Evolutionary conservation across 2,329 filamentous ascomycete genomes (phyloP).

Genomic region (Cytospora schulzeri): DNA sequence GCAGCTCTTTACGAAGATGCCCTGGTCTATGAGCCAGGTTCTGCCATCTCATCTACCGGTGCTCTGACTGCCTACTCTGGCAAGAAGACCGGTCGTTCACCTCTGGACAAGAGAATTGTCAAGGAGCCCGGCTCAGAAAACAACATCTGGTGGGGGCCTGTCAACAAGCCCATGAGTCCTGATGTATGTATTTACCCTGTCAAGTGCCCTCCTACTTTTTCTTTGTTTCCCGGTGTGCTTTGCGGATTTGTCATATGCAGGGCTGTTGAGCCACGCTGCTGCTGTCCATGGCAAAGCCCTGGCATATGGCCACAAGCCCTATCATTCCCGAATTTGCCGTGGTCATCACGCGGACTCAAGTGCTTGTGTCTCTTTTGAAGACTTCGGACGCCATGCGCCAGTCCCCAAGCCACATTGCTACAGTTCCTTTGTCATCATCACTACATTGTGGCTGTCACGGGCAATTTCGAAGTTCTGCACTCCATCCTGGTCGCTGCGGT

Average conservation of each 20-base stretch:
- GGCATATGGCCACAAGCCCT: conserved; percentile 29
- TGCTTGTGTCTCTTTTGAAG: conserved; percentile 1
- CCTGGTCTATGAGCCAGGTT: conserved; percentile 90
- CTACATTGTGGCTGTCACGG: conserved; percentile 10
- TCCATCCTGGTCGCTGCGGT: conserved; percentile 24
- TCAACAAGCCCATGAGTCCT: conserved; percentile 98
- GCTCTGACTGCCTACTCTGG: conserved; percentile 97
- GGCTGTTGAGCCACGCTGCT: background rate
- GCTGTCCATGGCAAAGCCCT: conserved; percentile 4
- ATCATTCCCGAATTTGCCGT: conserved; percentile 5
- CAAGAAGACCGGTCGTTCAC: conserved; percentile 95
- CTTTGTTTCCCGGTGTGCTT: background rate
- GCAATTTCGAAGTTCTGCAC: background rate
- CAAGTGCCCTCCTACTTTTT: conserved; percentile 15
- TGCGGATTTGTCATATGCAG: conserved; percentile 10
- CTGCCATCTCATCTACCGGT: conserved; percentile 93
- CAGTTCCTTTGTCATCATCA: background rate
- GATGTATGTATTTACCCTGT: conserved; percentile 67
- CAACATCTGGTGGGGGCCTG: conserved; percentile 97
- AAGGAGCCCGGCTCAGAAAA: conserved; percentile 87
- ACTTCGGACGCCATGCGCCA: conserved; percentile 28
- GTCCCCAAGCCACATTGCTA: background rate
- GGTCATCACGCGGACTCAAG: conserved; percentile 21
- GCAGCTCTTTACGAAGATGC: conserved; percentile 98
- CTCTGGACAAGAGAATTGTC: conserved; percentile 96